Evolutionary conservation across 352 stramenopile species (phyloP).

Genomic region (Globisporangium polare): DNA sequence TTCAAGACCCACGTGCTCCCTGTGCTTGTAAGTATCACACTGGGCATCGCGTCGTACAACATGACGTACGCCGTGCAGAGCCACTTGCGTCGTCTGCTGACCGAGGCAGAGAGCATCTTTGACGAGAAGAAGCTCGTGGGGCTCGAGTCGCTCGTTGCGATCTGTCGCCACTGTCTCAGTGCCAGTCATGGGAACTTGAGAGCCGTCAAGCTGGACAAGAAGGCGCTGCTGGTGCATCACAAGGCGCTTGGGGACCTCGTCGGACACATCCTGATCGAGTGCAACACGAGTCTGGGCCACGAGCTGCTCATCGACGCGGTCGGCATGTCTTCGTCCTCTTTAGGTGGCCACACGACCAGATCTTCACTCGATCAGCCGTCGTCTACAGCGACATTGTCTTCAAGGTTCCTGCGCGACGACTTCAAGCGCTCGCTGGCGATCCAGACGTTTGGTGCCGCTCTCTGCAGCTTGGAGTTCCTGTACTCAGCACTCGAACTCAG

Average conservation of each 20-base stretch:
- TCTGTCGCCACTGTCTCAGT: slow-evolving; percentile 18
- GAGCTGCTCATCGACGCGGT: slow-evolving; percentile 17
- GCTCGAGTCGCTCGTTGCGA: slow-evolving; percentile 32
- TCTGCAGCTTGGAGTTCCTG: slow-evolving; percentile 39
- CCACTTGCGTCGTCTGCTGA: slow-evolving; percentile 53
- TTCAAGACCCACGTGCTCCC: slow-evolving; percentile 36
- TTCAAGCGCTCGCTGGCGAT: slow-evolving; percentile 45
- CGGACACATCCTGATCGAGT: slow-evolving; percentile 64
- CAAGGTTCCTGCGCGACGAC: slow-evolving; percentile 31
- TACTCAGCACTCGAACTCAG: slow-evolving; percentile 45
- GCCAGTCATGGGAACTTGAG: not conserved
- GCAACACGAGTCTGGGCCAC: slow-evolving; percentile 58
- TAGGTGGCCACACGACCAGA: not conserved
- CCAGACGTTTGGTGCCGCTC: slow-evolving; percentile 42
- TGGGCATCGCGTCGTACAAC: slow-evolving; percentile 65
- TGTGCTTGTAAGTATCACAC: slow-evolving; percentile 43
- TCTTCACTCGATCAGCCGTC: not conserved
- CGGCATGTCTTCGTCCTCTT: not conserved
- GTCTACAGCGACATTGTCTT: not conserved
- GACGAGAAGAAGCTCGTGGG: slow-evolving; percentile 75
- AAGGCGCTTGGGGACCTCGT: slow-evolving; percentile 52
- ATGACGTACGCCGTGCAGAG: slow-evolving; percentile 64
- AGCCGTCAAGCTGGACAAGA: slow-evolving; percentile 26
- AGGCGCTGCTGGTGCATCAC: slow-evolving; percentile 25
- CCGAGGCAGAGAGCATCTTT: slow-evolving; percentile 55